Evolutionary conservation across 352 stramenopile genomes (phyloP).

Genomic region (Phytopythium kandeliae): DNA sequence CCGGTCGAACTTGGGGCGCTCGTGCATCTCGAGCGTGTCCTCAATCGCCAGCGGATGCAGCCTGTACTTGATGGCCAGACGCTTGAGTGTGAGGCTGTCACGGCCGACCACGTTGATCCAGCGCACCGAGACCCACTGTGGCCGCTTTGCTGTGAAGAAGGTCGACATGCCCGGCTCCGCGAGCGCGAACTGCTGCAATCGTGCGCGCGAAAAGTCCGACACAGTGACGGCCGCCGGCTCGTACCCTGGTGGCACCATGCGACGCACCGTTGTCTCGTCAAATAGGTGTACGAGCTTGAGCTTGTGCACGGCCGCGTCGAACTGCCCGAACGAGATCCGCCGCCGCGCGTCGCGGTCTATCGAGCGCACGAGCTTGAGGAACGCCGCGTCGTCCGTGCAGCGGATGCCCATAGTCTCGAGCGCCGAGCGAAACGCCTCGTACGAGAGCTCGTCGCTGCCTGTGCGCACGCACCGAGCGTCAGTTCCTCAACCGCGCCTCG

Average conservation of each 20-base stretch:
- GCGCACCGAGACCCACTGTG: constrained; percentile 75
- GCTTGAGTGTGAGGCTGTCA: constrained; percentile 79
- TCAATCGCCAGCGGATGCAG: constrained; percentile 82
- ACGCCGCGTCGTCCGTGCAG: constrained; percentile 59
- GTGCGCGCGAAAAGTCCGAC: constrained; percentile 72
- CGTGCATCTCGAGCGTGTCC: constrained; percentile 83
- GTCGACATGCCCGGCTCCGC: constrained; percentile 38
- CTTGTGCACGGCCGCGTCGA: constrained; percentile 78
- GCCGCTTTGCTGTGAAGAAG: constrained; percentile 73
- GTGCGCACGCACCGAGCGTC: background rate
- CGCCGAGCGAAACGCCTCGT: constrained; percentile 50
- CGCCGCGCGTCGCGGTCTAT: constrained; percentile 43
- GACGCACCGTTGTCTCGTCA: constrained; percentile 53
- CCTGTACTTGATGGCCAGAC: constrained; percentile 84
- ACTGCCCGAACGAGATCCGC: constrained; percentile 59
- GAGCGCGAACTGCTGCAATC: constrained; percentile 63
- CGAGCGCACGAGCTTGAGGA: constrained; percentile 65
- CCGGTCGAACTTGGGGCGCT: constrained; percentile 82
- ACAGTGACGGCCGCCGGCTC: constrained; percentile 55
- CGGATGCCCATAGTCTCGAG: constrained; percentile 67
- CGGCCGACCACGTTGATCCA: constrained; percentile 85
- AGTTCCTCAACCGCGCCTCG: too few species aligned
- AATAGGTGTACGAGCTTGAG: constrained; percentile 87
- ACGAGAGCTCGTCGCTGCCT: constrained; percentile 40
- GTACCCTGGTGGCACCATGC: constrained; percentile 50